Conservation (phyloP, 2,329 filamentous ascomycete species). For the Bipolaris zeicola region DNA sequence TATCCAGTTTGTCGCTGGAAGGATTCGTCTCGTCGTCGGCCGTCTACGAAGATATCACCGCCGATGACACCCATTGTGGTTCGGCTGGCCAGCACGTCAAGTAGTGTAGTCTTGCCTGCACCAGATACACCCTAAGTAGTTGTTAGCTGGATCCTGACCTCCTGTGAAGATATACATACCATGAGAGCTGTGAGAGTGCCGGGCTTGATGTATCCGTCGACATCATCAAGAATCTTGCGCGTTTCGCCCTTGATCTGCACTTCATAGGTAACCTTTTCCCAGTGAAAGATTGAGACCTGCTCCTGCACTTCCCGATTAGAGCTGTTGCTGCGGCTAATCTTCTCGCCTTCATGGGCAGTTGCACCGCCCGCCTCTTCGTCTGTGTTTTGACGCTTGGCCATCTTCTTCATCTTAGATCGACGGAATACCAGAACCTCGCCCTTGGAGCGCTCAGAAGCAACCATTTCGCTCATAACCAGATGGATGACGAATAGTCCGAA, state of each 20-base stretch:
- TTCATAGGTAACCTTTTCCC: conserved; percentile 35
- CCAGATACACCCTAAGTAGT: conserved; percentile 74
- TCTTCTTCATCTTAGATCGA: conserved; percentile 45
- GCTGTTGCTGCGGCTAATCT: conserved; percentile 33
- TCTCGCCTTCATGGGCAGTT: conserved; percentile 35
- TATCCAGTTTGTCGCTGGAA: conserved; percentile 78
- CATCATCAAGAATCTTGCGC: conserved; percentile 57
- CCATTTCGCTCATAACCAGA: conserved; percentile 65
- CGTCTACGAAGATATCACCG: conserved; percentile 75
- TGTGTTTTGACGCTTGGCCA: conserved; percentile 28
- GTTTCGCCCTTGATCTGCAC: conserved; percentile 47
- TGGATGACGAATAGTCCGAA: conserved; percentile 66
- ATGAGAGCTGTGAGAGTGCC: conserved; percentile 53
- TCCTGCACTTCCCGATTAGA: conserved; percentile 37
- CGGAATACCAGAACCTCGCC: conserved; percentile 71
- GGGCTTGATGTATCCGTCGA: conserved; percentile 61
- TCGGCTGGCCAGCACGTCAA: conserved; percentile 80
- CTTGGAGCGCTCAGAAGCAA: conserved; percentile 64
- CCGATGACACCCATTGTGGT: conserved; percentile 76
- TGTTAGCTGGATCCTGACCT: conserved; percentile 82
- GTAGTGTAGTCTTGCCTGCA: conserved; percentile 85
- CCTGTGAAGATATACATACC: conserved; percentile 72
- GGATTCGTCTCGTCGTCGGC: conserved; percentile 63
- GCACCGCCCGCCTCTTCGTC: conserved; percentile 48
- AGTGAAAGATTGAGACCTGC: conserved; percentile 49